Conservation (phyloP, 169 alveolate genomes). For the Amoebophrya sp. region DNA sequence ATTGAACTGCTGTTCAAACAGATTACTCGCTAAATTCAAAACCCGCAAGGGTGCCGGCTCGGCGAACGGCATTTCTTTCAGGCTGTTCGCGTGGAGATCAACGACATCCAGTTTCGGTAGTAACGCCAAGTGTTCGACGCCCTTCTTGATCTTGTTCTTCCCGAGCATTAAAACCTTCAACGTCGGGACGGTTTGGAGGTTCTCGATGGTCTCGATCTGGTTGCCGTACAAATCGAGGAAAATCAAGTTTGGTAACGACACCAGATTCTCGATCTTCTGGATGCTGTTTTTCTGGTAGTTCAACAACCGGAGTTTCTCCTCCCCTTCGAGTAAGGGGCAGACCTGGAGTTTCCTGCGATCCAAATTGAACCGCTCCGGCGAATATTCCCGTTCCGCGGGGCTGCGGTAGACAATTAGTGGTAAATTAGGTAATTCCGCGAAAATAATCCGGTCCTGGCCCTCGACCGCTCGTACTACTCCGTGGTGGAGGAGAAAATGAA, state of each 20-base stretch:
- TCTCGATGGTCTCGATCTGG: neutral
- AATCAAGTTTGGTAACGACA: neutral
- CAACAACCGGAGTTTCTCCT: neutral
- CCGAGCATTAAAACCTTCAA: neutral
- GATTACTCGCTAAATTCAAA: neutral
- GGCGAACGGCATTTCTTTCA: neutral
- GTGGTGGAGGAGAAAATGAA: neutral
- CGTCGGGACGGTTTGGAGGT: neutral
- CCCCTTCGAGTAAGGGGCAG: neutral
- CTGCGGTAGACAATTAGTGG: neutral
- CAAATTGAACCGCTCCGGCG: neutral
- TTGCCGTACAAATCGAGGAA: conserved; percentile 11
- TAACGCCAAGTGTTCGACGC: neutral
- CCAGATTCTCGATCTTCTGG: neutral
- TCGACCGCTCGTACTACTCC: neutral
- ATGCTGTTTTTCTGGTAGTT: neutral
- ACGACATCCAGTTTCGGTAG: neutral
- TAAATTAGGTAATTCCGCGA: neutral
- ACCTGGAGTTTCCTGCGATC: neutral
- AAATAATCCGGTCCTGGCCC: neutral
- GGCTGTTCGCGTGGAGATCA: neutral
- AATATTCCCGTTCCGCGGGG: neutral
- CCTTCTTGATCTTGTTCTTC: neutral
- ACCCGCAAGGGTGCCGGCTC: neutral
- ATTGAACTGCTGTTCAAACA: neutral